These are phyloP conservation scores for Fusarium sp. DNA, from an alignment of 2,329 filamentous ascomycete genomes.

Conservation along the genomic window DNA sequence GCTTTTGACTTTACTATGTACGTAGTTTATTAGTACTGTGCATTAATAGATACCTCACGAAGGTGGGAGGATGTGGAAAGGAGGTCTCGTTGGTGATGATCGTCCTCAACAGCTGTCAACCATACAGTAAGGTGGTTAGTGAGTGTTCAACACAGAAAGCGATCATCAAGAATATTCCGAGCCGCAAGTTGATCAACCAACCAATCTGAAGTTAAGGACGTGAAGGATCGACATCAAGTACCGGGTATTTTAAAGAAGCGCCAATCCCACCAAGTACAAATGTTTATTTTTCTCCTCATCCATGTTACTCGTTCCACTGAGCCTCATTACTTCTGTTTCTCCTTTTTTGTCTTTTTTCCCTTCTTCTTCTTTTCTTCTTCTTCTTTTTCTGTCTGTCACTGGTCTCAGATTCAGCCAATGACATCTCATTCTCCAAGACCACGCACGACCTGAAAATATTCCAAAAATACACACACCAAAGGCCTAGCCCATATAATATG, in stretches of 20 bases:
- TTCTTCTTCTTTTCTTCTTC: constrained; percentile 1
- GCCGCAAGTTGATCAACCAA: constrained; percentile 6
- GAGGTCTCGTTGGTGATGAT: not conserved
- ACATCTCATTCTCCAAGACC: not conserved
- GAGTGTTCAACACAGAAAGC: not conserved
- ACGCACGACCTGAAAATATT: constrained; percentile 14
- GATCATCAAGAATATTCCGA: constrained; percentile 4
- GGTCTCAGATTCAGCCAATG: constrained; percentile 6
- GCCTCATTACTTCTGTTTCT: constrained; percentile 7
- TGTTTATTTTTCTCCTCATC: constrained; percentile 10
- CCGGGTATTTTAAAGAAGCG: not conserved
- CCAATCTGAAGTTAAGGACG: constrained; percentile 4
- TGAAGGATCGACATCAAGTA: constrained; percentile 23
- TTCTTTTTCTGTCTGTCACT: constrained; percentile 2
- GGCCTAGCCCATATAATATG: not conserved
- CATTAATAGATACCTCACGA: not conserved
- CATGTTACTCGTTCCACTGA: not conserved
- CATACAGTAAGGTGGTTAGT: not conserved
- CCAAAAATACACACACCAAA: constrained; percentile 37
- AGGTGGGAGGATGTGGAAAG: not conserved
- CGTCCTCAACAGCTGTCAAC: not conserved
- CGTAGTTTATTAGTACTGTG: not conserved
- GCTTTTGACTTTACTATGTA: not conserved
- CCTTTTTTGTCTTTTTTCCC: not conserved
- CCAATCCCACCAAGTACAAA: not conserved